A percentile compares a stretch with the other conserved stretches of the same genome.
These are phyloP conservation scores for Myxozyma udenii DNA, from an alignment of 805 yeast species.

Conservation along the genomic window DNA sequence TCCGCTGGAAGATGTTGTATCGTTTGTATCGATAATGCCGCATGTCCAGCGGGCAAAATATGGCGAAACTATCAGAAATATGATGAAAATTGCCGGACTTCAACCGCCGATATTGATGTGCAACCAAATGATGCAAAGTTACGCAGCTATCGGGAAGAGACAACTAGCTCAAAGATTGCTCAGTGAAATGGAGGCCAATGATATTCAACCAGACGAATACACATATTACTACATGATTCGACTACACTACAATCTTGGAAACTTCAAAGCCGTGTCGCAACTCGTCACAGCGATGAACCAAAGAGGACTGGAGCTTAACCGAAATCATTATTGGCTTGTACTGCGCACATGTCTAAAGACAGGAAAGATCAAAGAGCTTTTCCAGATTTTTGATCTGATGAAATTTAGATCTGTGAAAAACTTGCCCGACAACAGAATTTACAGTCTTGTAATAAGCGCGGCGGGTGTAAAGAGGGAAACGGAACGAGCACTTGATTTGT, in stretches of 20 bases:
- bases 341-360: conserved; percentile 27
- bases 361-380: conserved; percentile 56
- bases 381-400: conserved; percentile 76
- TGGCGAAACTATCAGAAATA: conserved; percentile 28
- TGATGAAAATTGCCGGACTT: conserved; percentile 25
- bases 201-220: conserved; percentile 31
- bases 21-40: conserved; percentile 34
- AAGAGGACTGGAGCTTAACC: conserved; percentile 30
- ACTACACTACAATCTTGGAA: conserved; percentile 33
- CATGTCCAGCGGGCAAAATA: conserved; percentile 28
- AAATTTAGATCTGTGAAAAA: conserved; percentile 67
- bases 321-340: conserved; percentile 19
- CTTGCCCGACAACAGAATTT: conserved; percentile 65
- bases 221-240: conserved; percentile 39
- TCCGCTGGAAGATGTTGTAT: conserved; percentile 31
- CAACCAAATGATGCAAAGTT: conserved; percentile 37
- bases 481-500: conserved; percentile 73
- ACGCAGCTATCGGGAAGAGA: conserved; percentile 36
- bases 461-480: conserved; percentile 61
- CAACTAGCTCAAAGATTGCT: conserved; percentile 29
- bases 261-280: conserved; percentile 31
- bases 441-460: conserved; percentile 66
- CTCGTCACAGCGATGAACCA: conserved; percentile 32
- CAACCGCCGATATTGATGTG: conserved; percentile 4
- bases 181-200: conserved; percentile 28